Base-by-base conservation (phyloP, 1,284 basidiomycete genomes). In the Thecaphora thlaspeos region DNA sequence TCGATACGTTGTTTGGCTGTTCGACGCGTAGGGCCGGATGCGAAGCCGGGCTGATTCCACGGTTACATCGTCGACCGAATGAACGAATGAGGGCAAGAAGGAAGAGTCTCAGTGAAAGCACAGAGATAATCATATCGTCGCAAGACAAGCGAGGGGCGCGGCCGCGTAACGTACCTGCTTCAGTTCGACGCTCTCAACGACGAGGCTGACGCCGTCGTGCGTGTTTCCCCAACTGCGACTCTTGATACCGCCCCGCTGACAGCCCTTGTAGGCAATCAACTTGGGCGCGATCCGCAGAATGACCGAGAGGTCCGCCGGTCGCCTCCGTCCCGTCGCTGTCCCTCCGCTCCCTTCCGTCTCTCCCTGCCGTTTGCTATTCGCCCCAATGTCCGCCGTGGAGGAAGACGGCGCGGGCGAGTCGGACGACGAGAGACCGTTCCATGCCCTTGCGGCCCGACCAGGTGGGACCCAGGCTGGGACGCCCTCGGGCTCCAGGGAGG, bases 141-240 rank as follows among this genome's bases (percentile, higher is more conserved):
- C n/a, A n/a, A n/a, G n/a, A n/a, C n/a, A n/a, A n/a, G 34, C 36
- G 9, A 24, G 4, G 24, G 34, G 17, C 39, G 30, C 28, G n/a
- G n/a, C n/a, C n/a, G n/a, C n/a, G n/a, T 11, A 5, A 28, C 26
- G 5, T 11, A 28, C 26, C 43, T 55, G 64, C 38, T 67, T 62
- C 3, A 81, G 68, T 48, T 80, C 76, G 3, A 83, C 81, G 5
- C 68, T 68, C 57, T 84, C 82, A 10, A 84, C 79, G 5, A 81
- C 79, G 22, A 84, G 76, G 59, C 81, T 82, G 7, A 80, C 79
- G 2, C 83, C 83, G 58, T 84, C 83, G 71, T 84, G 83, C 24
- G 81, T 81, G 61, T 83, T 84, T 12, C 83, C 83, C 83, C 83
- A 84, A 10, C 76, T 78, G 21, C 83, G 69, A 34, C 81, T 81